Evolutionary conservation across 257 asterid genomes (phyloP).

Genomic region (Leonotis leonurus): DNA sequence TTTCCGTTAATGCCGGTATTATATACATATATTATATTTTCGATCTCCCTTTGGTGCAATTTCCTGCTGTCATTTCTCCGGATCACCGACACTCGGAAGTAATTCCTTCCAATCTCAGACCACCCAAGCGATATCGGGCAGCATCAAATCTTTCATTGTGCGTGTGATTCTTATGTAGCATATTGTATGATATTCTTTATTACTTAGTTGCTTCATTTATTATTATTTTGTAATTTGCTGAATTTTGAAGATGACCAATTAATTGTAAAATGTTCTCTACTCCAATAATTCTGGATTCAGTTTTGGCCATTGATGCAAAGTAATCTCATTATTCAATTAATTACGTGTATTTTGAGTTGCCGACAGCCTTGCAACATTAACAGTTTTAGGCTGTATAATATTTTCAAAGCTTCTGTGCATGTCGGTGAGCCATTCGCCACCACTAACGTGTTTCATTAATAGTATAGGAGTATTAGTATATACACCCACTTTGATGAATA

Average conservation of each 20-base stretch:
- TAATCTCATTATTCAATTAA: too few relatives aligned
- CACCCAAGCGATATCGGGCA: neutral
- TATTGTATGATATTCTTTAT: constrained; percentile 7
- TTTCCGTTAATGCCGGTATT: neutral
- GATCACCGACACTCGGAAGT: neutral
- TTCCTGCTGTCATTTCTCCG: neutral
- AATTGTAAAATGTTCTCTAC: constrained; percentile 3
- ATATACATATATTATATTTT: neutral
- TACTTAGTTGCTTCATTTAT: constrained; percentile 17
- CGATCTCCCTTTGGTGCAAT: neutral
- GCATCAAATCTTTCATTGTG: constrained; percentile 1
- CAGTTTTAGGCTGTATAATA: too few relatives aligned
- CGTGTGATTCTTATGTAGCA: constrained; percentile 1
- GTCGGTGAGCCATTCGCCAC: too few relatives aligned
- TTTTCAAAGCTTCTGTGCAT: too few relatives aligned
- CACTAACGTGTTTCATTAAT: too few relatives aligned
- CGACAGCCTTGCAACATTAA: too few relatives aligned
- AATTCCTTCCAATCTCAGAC: neutral
- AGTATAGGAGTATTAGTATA: too few relatives aligned
- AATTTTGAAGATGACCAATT: neutral
- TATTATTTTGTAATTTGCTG: constrained; percentile 13
- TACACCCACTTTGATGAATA: too few relatives aligned
- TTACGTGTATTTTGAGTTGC: too few relatives aligned
- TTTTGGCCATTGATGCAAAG: too few relatives aligned
- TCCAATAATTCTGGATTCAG: neutral